Percentiles rank a stretch among this genome's conserved stretches.
Conservation (phyloP, 2,329 filamentous ascomycete species). For the Fusarium brachygibbosum region DNA sequence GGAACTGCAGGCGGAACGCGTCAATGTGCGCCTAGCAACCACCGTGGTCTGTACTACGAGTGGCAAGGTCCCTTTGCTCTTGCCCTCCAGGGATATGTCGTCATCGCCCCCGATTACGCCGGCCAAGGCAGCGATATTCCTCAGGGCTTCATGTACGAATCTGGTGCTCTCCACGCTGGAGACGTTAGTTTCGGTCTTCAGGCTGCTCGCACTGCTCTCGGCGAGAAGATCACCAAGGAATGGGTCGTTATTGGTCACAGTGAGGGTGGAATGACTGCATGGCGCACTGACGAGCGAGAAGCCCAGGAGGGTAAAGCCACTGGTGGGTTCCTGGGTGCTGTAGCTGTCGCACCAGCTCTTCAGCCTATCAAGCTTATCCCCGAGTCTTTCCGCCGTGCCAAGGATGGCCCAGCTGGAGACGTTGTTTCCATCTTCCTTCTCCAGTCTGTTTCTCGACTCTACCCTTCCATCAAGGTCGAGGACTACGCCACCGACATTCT, state of each 20-base stretch:
- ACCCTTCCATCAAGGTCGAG: conserved; percentile 6
- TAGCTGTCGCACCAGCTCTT: conserved; percentile 11
- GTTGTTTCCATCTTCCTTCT: conserved; percentile 26
- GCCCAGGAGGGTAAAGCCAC: conserved; percentile 7
- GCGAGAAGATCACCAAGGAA: conserved; percentile 11
- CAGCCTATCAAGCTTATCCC: conserved; percentile 28
- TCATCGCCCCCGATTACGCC: conserved; percentile 19
- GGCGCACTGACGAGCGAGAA: conserved; percentile 21
- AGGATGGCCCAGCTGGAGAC: conserved; percentile 16
- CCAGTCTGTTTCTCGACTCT: conserved; percentile 6
- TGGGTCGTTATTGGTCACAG: conserved; percentile 25
- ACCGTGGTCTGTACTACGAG: conserved; percentile 11
- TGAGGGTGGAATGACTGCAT: conserved; percentile 24
- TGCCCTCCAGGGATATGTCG: conserved; percentile 7
- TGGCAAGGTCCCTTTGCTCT: conserved; percentile 8
- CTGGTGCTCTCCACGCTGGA: conserved; percentile 14
- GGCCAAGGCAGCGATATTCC: conserved; percentile 26
- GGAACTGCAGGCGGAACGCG: conserved; percentile 24
- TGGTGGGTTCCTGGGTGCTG: conserved; percentile 19
- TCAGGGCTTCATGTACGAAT: conserved; percentile 29
- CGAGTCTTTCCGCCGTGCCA: conserved; percentile 19
- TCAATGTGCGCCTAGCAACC: conserved; percentile 25
- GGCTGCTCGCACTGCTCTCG: conserved; percentile 3
- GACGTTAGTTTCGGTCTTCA: conserved; percentile 17
- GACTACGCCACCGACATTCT: conserved; percentile 20